Base-by-base conservation (phyloP, 2,329 filamentous ascomycete genomes). In the Alternaria angustiovoidea region DNA sequence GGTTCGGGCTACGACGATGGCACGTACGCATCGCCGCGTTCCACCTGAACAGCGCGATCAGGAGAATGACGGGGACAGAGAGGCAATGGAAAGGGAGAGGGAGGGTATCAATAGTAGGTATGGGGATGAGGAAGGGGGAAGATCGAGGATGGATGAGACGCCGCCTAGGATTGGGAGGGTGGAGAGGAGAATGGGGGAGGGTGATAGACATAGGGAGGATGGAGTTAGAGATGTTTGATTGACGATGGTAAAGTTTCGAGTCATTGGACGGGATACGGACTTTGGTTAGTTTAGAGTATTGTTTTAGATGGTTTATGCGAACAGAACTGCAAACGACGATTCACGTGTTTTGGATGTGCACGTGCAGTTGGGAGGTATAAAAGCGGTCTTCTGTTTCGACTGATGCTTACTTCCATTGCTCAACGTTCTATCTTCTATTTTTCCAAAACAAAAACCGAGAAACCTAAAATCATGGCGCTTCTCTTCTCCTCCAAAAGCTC, bases 81-180 rank as follows among this genome's bases (percentile, higher is more conserved):
- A 22, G 26, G 30, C 70, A 51, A 74, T 78, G 74, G 66, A 70
- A 30, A 63, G 63, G 46, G 75, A 77, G 52, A 52, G 66, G 30
- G 61, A 41, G 7, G 62, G 63, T 9, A 62, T 65, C 6, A 55
- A 64, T 7, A 62, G 68, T 51, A 61, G 76, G 34, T 66, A 73
- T 59, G 63, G 63, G 28, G 65, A 63, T n/a, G 62, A 66, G 1
- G 73, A 59, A 28, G 63, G 68, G 44, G 59, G 58, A 41, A 16
- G 26, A 2, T 68, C 67, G n/a, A 59, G 66, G 8, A 74, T 78
- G 70, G 73, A 78, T 61, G 75, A 78, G 59, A 79, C 76, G 41
- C 75, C 76, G 18, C 75, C 77, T 16, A 57, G 74, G n/a, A 56
- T 77, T 42, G 76, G 76, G 1, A 61, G 71, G 51, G 66, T 77